Conservation (phyloP, 78 protist species). For the Capsaspora owczarzaki region DNA sequence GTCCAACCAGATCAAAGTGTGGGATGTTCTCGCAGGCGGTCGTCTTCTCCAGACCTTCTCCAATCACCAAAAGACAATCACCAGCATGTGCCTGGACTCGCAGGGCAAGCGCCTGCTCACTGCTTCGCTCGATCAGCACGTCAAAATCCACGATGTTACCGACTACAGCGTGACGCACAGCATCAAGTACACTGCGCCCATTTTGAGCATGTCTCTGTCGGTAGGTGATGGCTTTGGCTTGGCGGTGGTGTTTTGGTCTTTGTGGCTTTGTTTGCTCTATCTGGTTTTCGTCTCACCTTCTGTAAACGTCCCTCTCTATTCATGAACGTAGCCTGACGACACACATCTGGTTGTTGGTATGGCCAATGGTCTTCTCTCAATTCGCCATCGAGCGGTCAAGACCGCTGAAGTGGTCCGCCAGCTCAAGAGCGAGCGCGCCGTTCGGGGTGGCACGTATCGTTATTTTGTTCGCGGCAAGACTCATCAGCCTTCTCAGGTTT, state of each 20-base stretch:
- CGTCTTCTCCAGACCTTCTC: not conserved
- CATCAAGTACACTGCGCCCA: conserved; percentile 22
- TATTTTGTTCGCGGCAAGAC: conserved; percentile 13
- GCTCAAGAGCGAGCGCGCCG: not conserved
- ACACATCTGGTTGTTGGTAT: conserved; percentile 16
- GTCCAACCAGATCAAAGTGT: not conserved
- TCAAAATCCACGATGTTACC: conserved; percentile 35
- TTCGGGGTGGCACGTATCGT: not conserved
- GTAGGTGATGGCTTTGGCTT: conserved; percentile 1
- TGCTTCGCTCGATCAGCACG: conserved; percentile 24
- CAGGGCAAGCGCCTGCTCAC: conserved; percentile 10
- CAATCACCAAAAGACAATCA: conserved; percentile 47
- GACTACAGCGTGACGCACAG: conserved; percentile 10
- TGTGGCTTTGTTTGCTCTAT: not conserved
- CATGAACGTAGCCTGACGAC: conserved; percentile 1
- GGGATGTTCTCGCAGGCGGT: conserved; percentile 49
- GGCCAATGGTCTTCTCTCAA: not conserved
- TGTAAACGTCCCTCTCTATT: not conserved
- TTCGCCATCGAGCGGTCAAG: not conserved
- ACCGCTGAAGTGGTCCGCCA: not conserved
- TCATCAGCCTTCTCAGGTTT: not conserved
- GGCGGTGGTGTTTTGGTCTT: not conserved
- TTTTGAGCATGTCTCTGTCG: conserved; percentile 24
- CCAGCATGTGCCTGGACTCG: conserved; percentile 7
- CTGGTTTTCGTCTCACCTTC: not conserved